Base-by-base conservation (phyloP, 1,284 basidiomycete species). In the Cystobasidiaceae sp. region DNA sequence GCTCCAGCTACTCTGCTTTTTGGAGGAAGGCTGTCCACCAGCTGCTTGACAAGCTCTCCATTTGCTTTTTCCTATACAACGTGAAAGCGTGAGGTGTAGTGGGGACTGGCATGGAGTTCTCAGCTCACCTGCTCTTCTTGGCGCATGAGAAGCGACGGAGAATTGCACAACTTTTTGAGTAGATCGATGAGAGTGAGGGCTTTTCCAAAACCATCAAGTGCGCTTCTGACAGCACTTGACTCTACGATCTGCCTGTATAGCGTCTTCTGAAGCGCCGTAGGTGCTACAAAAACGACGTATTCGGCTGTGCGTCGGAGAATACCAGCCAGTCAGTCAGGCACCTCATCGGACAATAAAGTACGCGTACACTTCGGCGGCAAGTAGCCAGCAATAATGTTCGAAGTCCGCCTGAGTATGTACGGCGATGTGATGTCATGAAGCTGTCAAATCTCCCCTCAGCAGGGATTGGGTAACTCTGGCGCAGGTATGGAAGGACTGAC, bases 281-380 rank as follows among this genome's bases (percentile, higher is more conserved):
- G 92, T 2, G 85, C 86, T 27, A 94, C 82, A 74, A 96, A 97
- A 5, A 97, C 85, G 11, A 93, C 88, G 74, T 93, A 96, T 84
- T 97, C 93, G 73, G 88, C 92, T 94, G 70, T n/a, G n/a, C n/a
- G n/a, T n/a, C n/a, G n/a, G n/a, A n/a, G n/a, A n/a, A n/a, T n/a
- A n/a, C n/a, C n/a, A n/a, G n/a, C n/a, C n/a, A n/a, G n/a, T n/a
- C n/a, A n/a, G n/a, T n/a, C n/a, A n/a, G n/a, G n/a, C n/a, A n/a
- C n/a, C n/a, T n/a, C n/a, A n/a, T n/a, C n/a, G n/a, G n/a, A n/a
- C n/a, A n/a, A n/a, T n/a, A n/a, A n/a, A n/a, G n/a, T n/a, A n/a
- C n/a, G 78, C 86, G 72, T 72, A 90, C 90, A 81, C 79, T 96
- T 97, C 0, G 94, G 90, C 15, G 93, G 94, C 13, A 99, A 79